phyloP scores from a whole-genome alignment of 768 basidiomycete genomes.

The Strobilomyces dryophilus region DNA sequence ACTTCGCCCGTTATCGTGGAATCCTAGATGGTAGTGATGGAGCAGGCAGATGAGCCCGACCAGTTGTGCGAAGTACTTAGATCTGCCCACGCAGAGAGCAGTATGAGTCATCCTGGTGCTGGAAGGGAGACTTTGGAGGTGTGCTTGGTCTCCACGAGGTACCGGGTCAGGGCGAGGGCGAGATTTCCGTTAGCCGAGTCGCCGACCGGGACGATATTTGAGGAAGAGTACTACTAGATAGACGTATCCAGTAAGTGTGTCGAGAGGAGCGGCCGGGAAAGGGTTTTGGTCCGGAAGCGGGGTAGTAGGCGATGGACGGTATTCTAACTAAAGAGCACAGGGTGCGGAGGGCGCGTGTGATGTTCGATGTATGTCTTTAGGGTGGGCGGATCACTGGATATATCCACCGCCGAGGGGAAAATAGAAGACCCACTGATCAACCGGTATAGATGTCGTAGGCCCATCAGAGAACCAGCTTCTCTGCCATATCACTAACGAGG shows the following conservation, averaged over 20 bases:
- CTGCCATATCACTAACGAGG: constrained; percentile 59
- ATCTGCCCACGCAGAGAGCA: constrained; percentile 59
- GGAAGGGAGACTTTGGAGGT: constrained; percentile 32
- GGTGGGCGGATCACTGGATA: constrained; percentile 50
- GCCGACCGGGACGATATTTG: constrained; percentile 62
- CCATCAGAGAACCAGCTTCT: constrained; percentile 33
- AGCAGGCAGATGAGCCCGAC: constrained; percentile 36
- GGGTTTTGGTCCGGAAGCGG: constrained; percentile 45
- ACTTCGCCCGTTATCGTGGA: constrained; percentile 7
- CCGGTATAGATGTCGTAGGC: constrained; percentile 33
- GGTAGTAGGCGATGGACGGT: constrained; percentile 54
- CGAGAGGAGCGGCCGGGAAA: constrained; percentile 74
- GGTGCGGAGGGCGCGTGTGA: constrained; percentile 42
- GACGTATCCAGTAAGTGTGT: constrained; percentile 68
- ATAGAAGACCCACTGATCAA: constrained; percentile 56
- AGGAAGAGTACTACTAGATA: constrained; percentile 61
- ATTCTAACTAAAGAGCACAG: constrained; percentile 63
- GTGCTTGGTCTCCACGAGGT: constrained; percentile 49
- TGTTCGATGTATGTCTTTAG: constrained; percentile 42
- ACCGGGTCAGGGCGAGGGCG: constrained; percentile 56
- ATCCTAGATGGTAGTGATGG: constrained; percentile 27
- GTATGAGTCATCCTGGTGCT: constrained; percentile 43
- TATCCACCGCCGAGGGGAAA: constrained; percentile 65
- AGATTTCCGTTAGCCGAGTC: constrained; percentile 81
- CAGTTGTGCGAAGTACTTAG: constrained; percentile 35